Conservation (phyloP, 1,139 yeast genomes). For the Debaryomyces coudertii region DNA sequence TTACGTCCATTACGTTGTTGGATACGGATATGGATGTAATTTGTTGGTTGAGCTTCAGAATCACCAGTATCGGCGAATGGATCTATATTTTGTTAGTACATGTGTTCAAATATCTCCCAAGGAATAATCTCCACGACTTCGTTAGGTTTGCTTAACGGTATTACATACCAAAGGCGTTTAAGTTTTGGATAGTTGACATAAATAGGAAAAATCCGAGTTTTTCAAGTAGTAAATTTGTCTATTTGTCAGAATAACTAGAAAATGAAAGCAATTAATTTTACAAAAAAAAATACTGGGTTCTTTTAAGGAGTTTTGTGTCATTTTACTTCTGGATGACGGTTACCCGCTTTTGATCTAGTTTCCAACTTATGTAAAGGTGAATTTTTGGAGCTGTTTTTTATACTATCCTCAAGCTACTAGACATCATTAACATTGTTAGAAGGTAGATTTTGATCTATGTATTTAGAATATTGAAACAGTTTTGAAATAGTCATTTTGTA, state of each 20-base stretch:
- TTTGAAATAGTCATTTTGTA: too few relatives aligned
- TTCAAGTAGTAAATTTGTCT: constrained; percentile 11
- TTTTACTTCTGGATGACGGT: constrained; percentile 1
- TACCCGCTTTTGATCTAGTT: constrained; percentile 2
- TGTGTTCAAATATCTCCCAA: background rate
- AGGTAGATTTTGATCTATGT: too few relatives aligned
- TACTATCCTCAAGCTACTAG: too few relatives aligned
- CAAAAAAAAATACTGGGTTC: constrained; percentile 4
- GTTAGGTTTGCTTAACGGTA: background rate
- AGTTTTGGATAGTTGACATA: constrained; percentile 94
- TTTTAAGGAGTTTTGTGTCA: constrained; percentile 7
- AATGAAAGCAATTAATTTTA: constrained; percentile 8
- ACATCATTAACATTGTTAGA: too few relatives aligned
- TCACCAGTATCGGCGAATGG: constrained; percentile 99
- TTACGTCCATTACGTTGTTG: constrained; percentile 99
- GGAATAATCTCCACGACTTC: background rate
- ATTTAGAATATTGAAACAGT: too few relatives aligned
- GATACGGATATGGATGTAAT: constrained; percentile 96
- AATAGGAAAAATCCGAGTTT: constrained; percentile 22
- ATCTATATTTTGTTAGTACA: constrained; percentile 45
- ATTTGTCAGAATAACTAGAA: constrained; percentile 7
- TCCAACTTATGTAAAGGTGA: background rate
- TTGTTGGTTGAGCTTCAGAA: constrained; percentile 95
- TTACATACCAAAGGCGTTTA: constrained; percentile 84
- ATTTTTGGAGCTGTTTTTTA: too few relatives aligned